phyloP scores from a whole-genome alignment of 208 protist genomes.

The Endotrypanum monterogeii region DNA sequence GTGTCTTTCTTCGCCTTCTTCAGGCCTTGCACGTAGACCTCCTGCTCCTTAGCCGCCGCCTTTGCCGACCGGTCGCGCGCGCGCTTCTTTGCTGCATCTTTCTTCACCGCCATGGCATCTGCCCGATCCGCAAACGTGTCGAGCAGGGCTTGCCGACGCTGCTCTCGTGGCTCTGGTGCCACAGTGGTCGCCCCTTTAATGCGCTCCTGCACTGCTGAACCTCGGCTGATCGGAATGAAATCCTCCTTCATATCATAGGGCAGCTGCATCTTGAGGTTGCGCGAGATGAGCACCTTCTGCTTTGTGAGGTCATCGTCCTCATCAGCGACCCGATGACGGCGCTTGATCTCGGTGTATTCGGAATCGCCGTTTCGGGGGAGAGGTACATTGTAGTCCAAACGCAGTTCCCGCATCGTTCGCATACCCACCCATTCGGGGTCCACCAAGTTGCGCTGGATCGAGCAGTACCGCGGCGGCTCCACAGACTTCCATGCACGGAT shows the following conservation, averaged over 20 bases:
- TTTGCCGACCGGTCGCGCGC: constrained; percentile 55
- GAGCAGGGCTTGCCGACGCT: constrained; percentile 78
- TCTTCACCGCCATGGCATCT: constrained; percentile 77
- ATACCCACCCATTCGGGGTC: constrained; percentile 86
- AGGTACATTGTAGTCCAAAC: constrained; percentile 66
- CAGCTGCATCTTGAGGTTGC: constrained; percentile 79
- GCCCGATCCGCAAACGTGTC: constrained; percentile 72
- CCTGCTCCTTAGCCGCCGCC: constrained; percentile 64
- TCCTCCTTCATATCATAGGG: constrained; percentile 93
- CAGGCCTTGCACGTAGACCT: constrained; percentile 75
- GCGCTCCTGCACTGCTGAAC: constrained; percentile 70
- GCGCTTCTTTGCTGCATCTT: constrained; percentile 76
- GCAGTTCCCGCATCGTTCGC: constrained; percentile 88
- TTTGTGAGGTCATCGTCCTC: constrained; percentile 46
- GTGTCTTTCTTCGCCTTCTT: constrained; percentile 95
- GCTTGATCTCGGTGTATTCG: constrained; percentile 88
- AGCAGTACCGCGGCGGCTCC: constrained; percentile 95
- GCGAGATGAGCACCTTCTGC: constrained; percentile 72
- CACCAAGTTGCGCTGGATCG: constrained; percentile 94
- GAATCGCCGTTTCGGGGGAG: constrained; percentile 60
- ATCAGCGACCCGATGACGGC: constrained; percentile 64
- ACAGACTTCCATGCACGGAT: constrained; percentile 98
- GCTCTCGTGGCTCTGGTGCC: constrained; percentile 78
- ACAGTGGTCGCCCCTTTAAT: constrained; percentile 71
- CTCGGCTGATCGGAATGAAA: constrained; percentile 76